These are phyloP conservation scores for Vitis hybrid DNA, from an alignment of 177 flowering plant species.

Conservation along the genomic window DNA sequence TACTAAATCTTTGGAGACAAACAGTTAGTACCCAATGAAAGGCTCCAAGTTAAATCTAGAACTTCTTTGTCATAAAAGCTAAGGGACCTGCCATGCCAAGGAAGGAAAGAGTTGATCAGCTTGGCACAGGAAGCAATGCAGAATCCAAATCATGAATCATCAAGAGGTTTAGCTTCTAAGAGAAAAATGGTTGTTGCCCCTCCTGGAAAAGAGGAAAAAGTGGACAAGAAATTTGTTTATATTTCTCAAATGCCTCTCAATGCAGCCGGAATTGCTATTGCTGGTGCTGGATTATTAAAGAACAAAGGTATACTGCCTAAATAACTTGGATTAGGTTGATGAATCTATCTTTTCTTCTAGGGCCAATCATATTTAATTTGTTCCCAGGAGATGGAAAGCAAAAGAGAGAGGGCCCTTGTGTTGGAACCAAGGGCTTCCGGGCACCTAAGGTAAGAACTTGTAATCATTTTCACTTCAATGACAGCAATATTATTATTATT, in stretches of 20 bases:
- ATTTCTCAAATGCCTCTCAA: conserved; percentile 85
- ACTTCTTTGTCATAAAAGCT: conserved; percentile 65
- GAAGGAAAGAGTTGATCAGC: conserved; percentile 75
- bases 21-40: conserved; percentile 22
- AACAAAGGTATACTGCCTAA: conserved; percentile 43
- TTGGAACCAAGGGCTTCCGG: conserved; percentile 92
- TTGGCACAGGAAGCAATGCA: conserved; percentile 62
- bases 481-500: neutral
- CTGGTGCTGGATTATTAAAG: conserved; percentile 50
- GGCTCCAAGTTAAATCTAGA: conserved; percentile 30
- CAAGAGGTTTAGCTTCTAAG: conserved; percentile 38
- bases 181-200: conserved; percentile 83
- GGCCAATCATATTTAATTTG: conserved; percentile 1
- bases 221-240: conserved; percentile 38
- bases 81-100: conserved; percentile 62
- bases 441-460: conserved; percentile 78
- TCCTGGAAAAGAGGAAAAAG: conserved; percentile 22
- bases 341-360: neutral
- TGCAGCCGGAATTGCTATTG: conserved; percentile 40
- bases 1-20: conserved; percentile 26
- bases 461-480: neutral
- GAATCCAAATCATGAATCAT: conserved; percentile 39
- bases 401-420: conserved; percentile 84
- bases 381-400: conserved; percentile 61
- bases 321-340: neutral